phyloP scores from a whole-genome alignment of 2,329 filamentous ascomycete genomes.

The Bipolaris zeicola region DNA sequence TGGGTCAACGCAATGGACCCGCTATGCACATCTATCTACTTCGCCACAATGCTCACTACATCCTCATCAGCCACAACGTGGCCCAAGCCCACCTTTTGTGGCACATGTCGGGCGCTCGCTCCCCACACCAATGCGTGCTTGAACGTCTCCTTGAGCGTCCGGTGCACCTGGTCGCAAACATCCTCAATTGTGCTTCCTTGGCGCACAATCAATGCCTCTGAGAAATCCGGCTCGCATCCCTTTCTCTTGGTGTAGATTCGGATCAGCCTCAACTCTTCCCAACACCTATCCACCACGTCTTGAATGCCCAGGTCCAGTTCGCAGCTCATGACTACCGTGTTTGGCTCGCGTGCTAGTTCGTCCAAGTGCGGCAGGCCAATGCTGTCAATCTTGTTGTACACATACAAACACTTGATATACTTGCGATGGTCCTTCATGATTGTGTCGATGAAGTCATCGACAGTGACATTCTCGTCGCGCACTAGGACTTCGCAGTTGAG shows the following conservation, averaged over 20 bases:
- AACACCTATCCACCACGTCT: conserved; percentile 93
- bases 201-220: conserved; percentile 90
- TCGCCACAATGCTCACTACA: conserved; percentile 67
- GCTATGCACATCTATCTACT: conserved; percentile 16
- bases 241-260: conserved; percentile 90
- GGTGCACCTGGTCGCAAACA: conserved; percentile 93
- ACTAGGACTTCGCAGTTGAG: conserved; percentile 96
- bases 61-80: conserved; percentile 77
- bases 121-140: conserved; percentile 99
- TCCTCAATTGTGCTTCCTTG: conserved; percentile 90
- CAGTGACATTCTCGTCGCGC: conserved; percentile 88
- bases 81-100: conserved; percentile 85
- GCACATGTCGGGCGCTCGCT: conserved; percentile 90
- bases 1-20: too few relatives aligned
- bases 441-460: conserved; percentile 98
- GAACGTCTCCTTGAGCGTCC: conserved; percentile 95
- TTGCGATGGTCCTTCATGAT: conserved; percentile 99
- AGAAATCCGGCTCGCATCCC: conserved; percentile 85
- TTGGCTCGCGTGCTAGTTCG: conserved; percentile 85
- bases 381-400: conserved; percentile 99
- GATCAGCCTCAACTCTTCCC: conserved; percentile 89
- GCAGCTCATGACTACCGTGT: conserved; percentile 97
- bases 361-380: conserved; percentile 94
- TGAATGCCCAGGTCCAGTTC: conserved; percentile 91
- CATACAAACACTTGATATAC: conserved; percentile 92